Evolutionary conservation across 73 alveolate species (phyloP), one percentile per base, ranked within the genome.

Genomic region (Paramecium sonneborni): DNA sequence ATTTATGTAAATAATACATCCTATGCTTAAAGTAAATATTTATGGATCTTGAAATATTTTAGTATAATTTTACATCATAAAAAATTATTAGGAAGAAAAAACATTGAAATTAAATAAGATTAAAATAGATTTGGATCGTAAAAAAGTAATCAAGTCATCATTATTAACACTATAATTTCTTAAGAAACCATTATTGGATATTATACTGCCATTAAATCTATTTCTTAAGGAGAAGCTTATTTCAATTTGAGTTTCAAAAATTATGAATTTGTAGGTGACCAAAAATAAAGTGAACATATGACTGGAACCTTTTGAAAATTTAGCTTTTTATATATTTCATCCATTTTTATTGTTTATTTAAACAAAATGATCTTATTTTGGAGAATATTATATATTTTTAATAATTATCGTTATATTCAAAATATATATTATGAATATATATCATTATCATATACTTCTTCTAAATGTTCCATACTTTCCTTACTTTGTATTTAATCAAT

Each of bases 161-260:
- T 79, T 39, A 79, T n/a, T 8, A 76, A 38, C 24, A 79, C 74
- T 23, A 79, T 79, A 41, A 74, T 76, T 14, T 79, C 55, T 0
- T 43, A 46, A n/a, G 90, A 79, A 24, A 43, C 90, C 7, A 46
- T n/a, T n/a, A n/a, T 79, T 43, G 90, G 90, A 21, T 79, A 79
- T 34, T 23, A 52, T 0, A 79, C 90, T 11, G 46, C 44, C 14
- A 79, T 79, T 43, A 3, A 76, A 43, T 79, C 90, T 0, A 30
- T 79, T 11, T 43, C 90, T 3, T 24, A 79, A 44, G 90, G 90
- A 41, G 90, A 79, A 44, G 90, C 90, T 1, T 79, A 43, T 43
- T 79, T 79, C 28, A 11, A 26, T 9, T 15, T 46, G 74, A 46
- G 20, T 23, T 79, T 39, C 72, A 79, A 79, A 15, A 21, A 79